Evolutionary conservation across 139 green algal species (phyloP), one percentile per base, ranked within the genome.

Genomic region (Monoraphidium neglectum): DNA sequence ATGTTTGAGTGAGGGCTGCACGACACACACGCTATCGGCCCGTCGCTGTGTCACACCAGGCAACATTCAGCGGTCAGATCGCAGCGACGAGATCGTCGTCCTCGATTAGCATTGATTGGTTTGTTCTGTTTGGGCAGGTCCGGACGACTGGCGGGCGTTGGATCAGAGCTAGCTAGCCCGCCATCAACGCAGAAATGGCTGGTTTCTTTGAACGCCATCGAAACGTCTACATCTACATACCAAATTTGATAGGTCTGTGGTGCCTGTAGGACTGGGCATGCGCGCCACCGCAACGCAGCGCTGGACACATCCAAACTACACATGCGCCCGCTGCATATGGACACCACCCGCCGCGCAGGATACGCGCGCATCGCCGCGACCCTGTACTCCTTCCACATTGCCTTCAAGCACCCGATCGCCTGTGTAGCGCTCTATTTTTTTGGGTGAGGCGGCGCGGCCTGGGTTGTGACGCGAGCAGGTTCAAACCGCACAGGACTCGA

Each of bases 221-320:
- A 4, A 90, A 92, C 51, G 79, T 95, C 0, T 88, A 84, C 30
- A 0, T 95, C 0, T 98, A 95, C 68, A 81, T 97, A 1, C 93
- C 94, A 10, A 98, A 98, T 74, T 74, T 98, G 0, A 98, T 98
- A 68, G 93, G 93, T 94, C 68, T 10, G 77, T 70, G 43, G 16
- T 70, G 26, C n/a, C n/a, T n/a, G n/a, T n/a, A n/a, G n/a, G n/a
- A n/a, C n/a, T n/a, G n/a, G n/a, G n/a, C n/a, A n/a, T n/a, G n/a
- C n/a, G n/a, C n/a, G n/a, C n/a, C n/a, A n/a, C n/a, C n/a, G n/a
- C n/a, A n/a, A n/a, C n/a, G n/a, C n/a, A n/a, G n/a, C n/a, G 38
- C 74, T 66, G 51, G n/a, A 47, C 46, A 18, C 62, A 3, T 4
- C n/a, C 3, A 28, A 16, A 21, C 35, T 0, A 0, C 60, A 56